phyloP scores from a whole-genome alignment of 106 monocot genomes.

The Alisma plantagoaquatica region DNA sequence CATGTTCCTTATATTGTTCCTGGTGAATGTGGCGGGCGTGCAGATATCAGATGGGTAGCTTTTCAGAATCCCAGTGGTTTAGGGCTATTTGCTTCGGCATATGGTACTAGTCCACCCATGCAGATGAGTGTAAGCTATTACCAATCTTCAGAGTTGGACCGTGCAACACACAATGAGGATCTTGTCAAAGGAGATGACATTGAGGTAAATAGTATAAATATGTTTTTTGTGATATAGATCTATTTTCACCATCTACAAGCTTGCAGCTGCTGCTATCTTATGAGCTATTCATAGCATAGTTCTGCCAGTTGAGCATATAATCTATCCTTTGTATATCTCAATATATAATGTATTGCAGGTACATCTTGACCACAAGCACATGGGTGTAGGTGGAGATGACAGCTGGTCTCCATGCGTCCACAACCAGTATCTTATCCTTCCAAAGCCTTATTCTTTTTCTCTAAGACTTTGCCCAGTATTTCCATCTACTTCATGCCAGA shows the following conservation, averaged over 20 bases:
- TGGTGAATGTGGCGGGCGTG: conserved; percentile 65
- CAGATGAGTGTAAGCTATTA: conserved; percentile 95
- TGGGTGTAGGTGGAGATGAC: conserved; percentile 92
- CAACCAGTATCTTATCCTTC: conserved; percentile 63
- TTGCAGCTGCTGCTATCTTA: not conserved
- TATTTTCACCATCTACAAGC: not conserved
- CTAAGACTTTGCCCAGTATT: conserved; percentile 49
- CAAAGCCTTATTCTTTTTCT: conserved; percentile 55
- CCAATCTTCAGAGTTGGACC: conserved; percentile 60
- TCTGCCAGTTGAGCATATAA: not conserved
- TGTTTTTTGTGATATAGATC: not conserved
- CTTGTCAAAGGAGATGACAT: conserved; percentile 70
- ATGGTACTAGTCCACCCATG: conserved; percentile 63
- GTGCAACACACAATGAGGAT: conserved; percentile 69
- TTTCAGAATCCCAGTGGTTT: conserved; percentile 39
- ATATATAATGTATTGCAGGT: conserved; percentile 45
- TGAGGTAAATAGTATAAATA: conserved; percentile 43
- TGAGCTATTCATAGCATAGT: not conserved
- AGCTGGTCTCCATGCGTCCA: conserved; percentile 91
- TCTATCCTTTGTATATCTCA: too few species aligned
- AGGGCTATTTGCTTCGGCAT: conserved; percentile 72
- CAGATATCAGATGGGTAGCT: conserved; percentile 85
- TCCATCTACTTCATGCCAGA: conserved; percentile 48
- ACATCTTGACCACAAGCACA: conserved; percentile 97
- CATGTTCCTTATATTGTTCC: conserved; percentile 90